These are phyloP conservation scores for Arachis monticola DNA, from an alignment of 331 rosid genomes.

Conservation along the genomic window DNA sequence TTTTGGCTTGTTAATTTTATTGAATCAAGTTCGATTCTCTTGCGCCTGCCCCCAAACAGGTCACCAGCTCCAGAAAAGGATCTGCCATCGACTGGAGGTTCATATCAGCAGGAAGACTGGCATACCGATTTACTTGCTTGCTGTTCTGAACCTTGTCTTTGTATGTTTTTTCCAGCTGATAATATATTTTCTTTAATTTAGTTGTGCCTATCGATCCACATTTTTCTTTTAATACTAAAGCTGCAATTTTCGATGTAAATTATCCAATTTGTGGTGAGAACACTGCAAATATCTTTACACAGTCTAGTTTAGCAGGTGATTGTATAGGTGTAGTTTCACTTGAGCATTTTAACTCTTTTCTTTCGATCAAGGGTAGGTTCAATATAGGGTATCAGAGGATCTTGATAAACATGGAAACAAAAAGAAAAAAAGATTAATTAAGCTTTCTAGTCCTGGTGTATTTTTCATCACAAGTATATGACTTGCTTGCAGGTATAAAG, in stretches of 20 bases:
- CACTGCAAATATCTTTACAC: no score
- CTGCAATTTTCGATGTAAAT: no score
- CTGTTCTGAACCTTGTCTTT: slow-evolving; percentile 86
- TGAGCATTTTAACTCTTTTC: not conserved
- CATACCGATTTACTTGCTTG: slow-evolving; percentile 92
- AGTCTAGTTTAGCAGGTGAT: not conserved
- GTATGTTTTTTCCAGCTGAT: slow-evolving; percentile 54
- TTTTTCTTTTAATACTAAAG: no score
- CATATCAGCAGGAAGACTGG: slow-evolving; percentile 77
- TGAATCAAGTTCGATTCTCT: slow-evolving; percentile 27
- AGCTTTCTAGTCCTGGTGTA: slow-evolving; percentile 9
- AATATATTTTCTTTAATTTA: slow-evolving; percentile 26
- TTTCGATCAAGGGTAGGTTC: not conserved
- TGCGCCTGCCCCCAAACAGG: slow-evolving; percentile 50
- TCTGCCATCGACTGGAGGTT: slow-evolving; percentile 62
- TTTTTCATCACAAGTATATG: slow-evolving; percentile 6
- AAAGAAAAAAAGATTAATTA: not conserved
- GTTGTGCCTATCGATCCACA: not conserved
- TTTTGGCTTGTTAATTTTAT: slow-evolving; percentile 23
- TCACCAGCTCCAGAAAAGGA: slow-evolving; percentile 68
- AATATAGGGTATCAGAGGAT: not conserved
- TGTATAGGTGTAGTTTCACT: slow-evolving; percentile 17
- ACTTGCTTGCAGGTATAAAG: slow-evolving; percentile 71
- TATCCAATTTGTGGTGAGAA: no score
- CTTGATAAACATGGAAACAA: not conserved